phyloP scores from a whole-genome alignment of 768 basidiomycete species.

The Serendipita sp. region DNA sequence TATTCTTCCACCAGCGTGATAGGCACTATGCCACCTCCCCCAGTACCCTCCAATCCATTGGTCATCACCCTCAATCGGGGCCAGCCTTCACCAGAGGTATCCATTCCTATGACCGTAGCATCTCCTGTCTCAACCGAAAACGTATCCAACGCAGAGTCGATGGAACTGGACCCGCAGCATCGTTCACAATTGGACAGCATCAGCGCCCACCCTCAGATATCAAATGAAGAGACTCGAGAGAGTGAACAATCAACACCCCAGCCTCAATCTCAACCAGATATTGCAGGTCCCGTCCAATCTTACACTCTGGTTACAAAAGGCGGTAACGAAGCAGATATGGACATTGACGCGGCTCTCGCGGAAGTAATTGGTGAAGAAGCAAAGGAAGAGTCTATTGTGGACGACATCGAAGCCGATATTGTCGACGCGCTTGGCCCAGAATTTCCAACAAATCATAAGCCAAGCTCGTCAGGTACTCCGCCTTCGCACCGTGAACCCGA shows the following conservation, averaged over 20 bases:
- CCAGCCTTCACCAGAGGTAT: too few relatives aligned
- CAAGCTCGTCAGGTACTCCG: too few relatives aligned
- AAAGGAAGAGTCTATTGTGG: not conserved
- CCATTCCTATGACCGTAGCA: too few relatives aligned
- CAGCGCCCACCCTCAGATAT: too few relatives aligned
- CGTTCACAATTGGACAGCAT: not conserved
- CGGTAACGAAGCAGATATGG: not conserved
- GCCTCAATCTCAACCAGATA: too few relatives aligned
- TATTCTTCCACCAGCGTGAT: not conserved
- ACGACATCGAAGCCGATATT: not conserved
- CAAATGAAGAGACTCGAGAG: too few relatives aligned
- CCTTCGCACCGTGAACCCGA: too few relatives aligned
- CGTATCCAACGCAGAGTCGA: not conserved
- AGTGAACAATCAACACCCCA: too few relatives aligned
- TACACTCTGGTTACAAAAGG: too few relatives aligned
- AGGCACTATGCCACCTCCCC: not conserved
- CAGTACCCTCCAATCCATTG: not conserved
- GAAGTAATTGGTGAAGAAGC: constrained; percentile 2
- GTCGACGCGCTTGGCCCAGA: not conserved
- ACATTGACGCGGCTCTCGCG: not conserved
- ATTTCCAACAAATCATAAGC: not conserved
- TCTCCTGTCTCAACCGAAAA: too few relatives aligned
- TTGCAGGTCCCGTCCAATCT: too few relatives aligned
- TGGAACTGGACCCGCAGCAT: not conserved
- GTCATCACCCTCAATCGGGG: too few relatives aligned